These are phyloP conservation scores for Setomelanomma holmii DNA, from an alignment of 2,329 filamentous ascomycete genomes.

Conservation along the genomic window DNA sequence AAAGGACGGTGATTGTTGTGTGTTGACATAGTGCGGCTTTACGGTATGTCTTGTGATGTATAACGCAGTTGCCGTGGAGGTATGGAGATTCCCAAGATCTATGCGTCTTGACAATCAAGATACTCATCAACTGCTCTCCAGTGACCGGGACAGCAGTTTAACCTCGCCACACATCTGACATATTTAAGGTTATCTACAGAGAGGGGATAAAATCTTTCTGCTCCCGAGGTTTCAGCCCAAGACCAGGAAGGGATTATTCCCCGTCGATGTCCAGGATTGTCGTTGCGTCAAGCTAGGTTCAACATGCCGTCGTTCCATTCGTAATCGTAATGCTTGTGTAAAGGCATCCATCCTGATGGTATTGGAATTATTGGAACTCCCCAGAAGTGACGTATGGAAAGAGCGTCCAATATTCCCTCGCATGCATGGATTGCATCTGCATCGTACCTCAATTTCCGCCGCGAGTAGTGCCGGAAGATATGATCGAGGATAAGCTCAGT, in stretches of 20 bases:
- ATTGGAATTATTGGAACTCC: no score
- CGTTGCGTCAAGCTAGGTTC: not conserved
- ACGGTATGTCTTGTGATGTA: no score
- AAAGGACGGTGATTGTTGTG: no score
- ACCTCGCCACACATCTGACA: not conserved
- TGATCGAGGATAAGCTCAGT: no score
- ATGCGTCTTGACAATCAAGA: no score
- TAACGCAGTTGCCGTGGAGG: no score
- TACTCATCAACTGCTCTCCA: no score
- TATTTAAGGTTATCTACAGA: not conserved
- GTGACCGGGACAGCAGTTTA: not conserved
- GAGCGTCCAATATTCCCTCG: not conserved
- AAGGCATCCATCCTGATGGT: no score
- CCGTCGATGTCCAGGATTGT: not conserved
- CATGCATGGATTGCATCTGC: conserved; percentile 1
- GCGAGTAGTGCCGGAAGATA: not conserved
- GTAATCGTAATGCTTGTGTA: no score
- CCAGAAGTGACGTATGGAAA: not conserved
- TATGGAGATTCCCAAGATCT: no score
- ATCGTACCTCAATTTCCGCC: not conserved
- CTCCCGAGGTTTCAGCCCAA: not conserved
- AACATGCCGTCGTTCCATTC: no score
- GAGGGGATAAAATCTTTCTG: not conserved
- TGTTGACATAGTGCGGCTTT: no score
- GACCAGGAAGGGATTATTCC: not conserved